Evolutionary conservation across 2,329 filamentous ascomycete genomes (phyloP).

Genomic region (Gyromitra esculenta): DNA sequence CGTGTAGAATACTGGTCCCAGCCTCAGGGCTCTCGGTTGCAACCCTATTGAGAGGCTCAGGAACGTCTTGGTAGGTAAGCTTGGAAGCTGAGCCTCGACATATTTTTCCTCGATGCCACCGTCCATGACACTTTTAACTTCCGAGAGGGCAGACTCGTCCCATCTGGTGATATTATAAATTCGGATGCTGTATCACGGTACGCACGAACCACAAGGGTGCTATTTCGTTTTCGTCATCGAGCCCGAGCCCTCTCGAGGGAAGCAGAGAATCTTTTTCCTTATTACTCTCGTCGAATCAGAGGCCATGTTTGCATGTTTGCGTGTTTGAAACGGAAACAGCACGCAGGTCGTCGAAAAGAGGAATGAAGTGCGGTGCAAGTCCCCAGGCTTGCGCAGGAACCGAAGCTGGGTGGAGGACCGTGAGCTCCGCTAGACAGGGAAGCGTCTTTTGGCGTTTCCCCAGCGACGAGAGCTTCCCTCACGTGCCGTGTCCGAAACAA

Average conservation of each 20-base stretch:
- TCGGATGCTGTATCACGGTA: background rate
- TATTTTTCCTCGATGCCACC: background rate
- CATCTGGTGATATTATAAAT: conserved; percentile 1
- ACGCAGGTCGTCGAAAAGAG: conserved; percentile 41
- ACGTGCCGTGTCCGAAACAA: conserved; percentile 16
- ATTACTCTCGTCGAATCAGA: conserved; percentile 14
- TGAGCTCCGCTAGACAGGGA: conserved; percentile 29
- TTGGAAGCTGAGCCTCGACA: conserved; percentile 1
- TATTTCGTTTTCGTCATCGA: conserved; percentile 7
- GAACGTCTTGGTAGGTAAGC: background rate
- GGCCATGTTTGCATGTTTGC: conserved; percentile 3
- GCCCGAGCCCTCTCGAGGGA: background rate
- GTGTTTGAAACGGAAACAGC: background rate
- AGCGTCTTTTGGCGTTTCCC: conserved; percentile 37
- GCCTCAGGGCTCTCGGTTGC: background rate
- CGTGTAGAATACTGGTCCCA: background rate
- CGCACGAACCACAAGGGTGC: conserved; percentile 16
- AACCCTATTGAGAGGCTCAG: background rate
- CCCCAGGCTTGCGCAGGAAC: conserved; percentile 47
- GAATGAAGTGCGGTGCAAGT: conserved; percentile 21
- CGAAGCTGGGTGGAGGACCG: conserved; percentile 31
- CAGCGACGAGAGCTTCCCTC: conserved; percentile 29
- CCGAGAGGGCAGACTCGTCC: conserved; percentile 1
- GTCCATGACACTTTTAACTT: background rate
- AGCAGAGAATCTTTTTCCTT: conserved; percentile 2